These are phyloP conservation scores for Daldinia childiae DNA, from an alignment of 495 filamentous ascomycete species.

Conservation along the genomic window DNA sequence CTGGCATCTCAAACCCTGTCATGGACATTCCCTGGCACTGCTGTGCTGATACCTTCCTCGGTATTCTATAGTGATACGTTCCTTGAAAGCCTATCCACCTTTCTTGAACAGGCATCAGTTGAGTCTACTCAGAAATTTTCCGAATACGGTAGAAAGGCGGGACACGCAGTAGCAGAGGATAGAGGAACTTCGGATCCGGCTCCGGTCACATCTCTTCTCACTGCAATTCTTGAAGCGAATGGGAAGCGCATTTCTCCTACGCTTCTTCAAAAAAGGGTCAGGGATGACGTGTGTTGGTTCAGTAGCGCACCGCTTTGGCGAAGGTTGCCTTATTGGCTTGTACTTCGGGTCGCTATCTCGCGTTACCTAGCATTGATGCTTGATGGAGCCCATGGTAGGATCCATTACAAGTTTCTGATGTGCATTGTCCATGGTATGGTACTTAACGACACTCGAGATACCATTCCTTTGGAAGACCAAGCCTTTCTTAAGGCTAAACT, in stretches of 20 bases:
- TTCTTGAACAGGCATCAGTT: slow-evolving; percentile 65
- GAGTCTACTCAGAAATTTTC: slow-evolving; percentile 64
- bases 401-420: slow-evolving; percentile 68
- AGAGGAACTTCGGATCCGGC: slow-evolving; percentile 64
- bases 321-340: slow-evolving; percentile 65
- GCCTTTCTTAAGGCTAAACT: slow-evolving; percentile 62
- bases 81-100: slow-evolving; percentile 56
- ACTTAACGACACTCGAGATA: slow-evolving; percentile 48
- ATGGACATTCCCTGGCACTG: slow-evolving; percentile 61
- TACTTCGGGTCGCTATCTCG: slow-evolving; percentile 64
- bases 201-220: slow-evolving; percentile 63
- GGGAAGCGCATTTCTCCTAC: slow-evolving; percentile 49
- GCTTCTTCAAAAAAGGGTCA: slow-evolving; percentile 62
- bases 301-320: slow-evolving; percentile 64
- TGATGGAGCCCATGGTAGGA: slow-evolving; percentile 55
- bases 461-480: slow-evolving; percentile 20
- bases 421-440: slow-evolving; percentile 54
- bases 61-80: slow-evolving; percentile 57
- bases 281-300: slow-evolving; percentile 65
- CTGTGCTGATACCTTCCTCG: slow-evolving; percentile 54
- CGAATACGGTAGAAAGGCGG: slow-evolving; percentile 61
- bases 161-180: slow-evolving; percentile 53
- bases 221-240: slow-evolving; percentile 62
- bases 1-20: slow-evolving; percentile 50
- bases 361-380: slow-evolving; percentile 56